phyloP scores from a whole-genome alignment of 257 asterid genomes.

The Phtheirospermum japonicum region DNA sequence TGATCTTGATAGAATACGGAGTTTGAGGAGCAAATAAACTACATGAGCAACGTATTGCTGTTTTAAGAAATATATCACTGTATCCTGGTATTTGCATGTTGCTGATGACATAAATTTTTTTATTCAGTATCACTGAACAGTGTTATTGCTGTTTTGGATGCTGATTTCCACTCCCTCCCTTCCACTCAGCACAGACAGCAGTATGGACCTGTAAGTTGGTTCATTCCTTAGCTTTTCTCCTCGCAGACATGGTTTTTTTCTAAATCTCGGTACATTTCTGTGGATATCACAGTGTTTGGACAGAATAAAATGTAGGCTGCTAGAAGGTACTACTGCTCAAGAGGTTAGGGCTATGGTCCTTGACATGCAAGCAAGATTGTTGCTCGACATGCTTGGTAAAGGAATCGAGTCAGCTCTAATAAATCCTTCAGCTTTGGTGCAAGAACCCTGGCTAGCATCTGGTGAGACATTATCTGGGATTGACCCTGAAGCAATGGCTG shows the following conservation, averaged over 20 bases:
- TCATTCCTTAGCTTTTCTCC: conserved; percentile 15
- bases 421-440: conserved; percentile 89
- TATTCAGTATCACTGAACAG: conserved; percentile 85
- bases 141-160: conserved; percentile 93
- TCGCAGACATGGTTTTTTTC: conserved; percentile 5
- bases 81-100: conserved; percentile 16
- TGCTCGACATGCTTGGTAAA: conserved; percentile 98
- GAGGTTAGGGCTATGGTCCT: conserved; percentile 99
- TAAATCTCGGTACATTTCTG: conserved; percentile 18
- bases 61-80: conserved; percentile 12
- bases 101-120: conserved; percentile 27
- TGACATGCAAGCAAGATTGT: conserved; percentile 97
- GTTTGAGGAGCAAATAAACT: conserved; percentile 20
- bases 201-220: conserved; percentile 92
- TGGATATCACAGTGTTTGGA: conserved; percentile 80
- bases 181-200: conserved; percentile 95
- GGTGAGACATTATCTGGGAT: conserved; percentile 70
- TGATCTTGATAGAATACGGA: not conserved
- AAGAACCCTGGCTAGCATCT: conserved; percentile 97
- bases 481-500: conserved; percentile 92
- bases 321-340: conserved; percentile 96
- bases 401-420: conserved; percentile 94
- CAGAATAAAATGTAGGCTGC: conserved; percentile 95
- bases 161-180: conserved; percentile 97
- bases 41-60: conserved; percentile 1